phyloP scores from a whole-genome alignment of 768 basidiomycete species.

The Collybiopsis confluens region DNA sequence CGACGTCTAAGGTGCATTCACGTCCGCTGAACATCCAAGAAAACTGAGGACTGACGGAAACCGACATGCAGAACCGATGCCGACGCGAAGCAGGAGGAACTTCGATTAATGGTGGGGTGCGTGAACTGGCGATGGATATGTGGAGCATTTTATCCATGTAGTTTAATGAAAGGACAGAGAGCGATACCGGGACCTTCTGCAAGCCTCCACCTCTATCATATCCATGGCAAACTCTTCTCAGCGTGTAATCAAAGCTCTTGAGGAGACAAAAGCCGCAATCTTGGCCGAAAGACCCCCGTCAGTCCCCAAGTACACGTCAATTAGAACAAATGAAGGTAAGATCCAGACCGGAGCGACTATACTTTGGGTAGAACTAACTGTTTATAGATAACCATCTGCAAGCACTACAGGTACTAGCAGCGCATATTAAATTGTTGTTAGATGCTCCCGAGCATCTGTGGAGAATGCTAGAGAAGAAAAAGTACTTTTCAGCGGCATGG shows the following conservation, averaged over 20 bases:
- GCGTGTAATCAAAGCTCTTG: constrained; percentile 57
- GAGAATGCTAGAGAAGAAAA: constrained; percentile 77
- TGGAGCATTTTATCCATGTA: constrained; percentile 19
- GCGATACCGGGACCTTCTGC: constrained; percentile 83
- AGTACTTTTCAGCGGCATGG: constrained; percentile 82
- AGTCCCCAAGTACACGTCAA: constrained; percentile 35
- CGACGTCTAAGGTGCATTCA: constrained; percentile 59
- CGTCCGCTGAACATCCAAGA: not conserved
- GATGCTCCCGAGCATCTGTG: constrained; percentile 92
- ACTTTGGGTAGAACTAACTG: not conserved
- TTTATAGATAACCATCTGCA: constrained; percentile 60
- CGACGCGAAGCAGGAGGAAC: constrained; percentile 82
- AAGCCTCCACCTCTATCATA: constrained; percentile 83
- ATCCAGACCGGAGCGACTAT: not conserved
- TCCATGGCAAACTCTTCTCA: constrained; percentile 67
- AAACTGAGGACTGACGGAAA: not conserved
- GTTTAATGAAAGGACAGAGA: constrained; percentile 67
- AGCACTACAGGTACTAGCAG: constrained; percentile 70
- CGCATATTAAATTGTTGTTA: constrained; percentile 86
- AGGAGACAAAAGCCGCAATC: constrained; percentile 57
- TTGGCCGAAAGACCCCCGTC: constrained; percentile 41
- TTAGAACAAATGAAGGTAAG: constrained; percentile 20
- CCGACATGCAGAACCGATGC: constrained; percentile 59
- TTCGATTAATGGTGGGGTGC: constrained; percentile 90
- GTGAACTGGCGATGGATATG: constrained; percentile 27